A percentile compares a stretch with the other conserved stretches of the same genome.
Conservation (phyloP, 2,329 filamentous ascomycete species). For the Scleromitrula shiraiana region DNA sequence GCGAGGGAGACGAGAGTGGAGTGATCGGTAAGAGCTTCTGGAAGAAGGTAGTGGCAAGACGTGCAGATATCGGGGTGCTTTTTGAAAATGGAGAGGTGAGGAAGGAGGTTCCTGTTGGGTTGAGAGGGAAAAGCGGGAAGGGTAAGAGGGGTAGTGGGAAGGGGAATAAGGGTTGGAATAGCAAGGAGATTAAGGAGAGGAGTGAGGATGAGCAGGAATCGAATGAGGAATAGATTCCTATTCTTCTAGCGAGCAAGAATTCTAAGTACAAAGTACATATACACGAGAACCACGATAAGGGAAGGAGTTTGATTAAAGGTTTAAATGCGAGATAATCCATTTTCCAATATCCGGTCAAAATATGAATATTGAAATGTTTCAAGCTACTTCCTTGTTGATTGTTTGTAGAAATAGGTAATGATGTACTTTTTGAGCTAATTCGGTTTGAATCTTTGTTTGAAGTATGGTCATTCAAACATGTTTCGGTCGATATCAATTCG, state of each 20-base stretch:
- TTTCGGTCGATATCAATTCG: too few species aligned
- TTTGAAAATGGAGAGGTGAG: constrained; percentile 37
- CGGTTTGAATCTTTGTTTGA: too few species aligned
- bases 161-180: constrained; percentile 31
- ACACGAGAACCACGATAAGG: not conserved
- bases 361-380: too few species aligned
- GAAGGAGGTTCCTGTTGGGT: constrained; percentile 36
- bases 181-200: constrained; percentile 26
- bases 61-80: constrained; percentile 36
- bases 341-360: too few species aligned
- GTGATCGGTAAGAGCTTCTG: constrained; percentile 32
- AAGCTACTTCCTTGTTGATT: too few species aligned
- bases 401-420: too few species aligned
- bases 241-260: too few species aligned
- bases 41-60: constrained; percentile 36
- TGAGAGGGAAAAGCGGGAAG: constrained; percentile 36
- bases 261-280: too few species aligned
- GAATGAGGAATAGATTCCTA: not conserved
- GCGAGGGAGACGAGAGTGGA: constrained; percentile 24
- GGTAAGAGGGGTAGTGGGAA: constrained; percentile 29
- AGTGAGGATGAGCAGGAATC: constrained; percentile 23
- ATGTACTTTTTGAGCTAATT: too few species aligned
- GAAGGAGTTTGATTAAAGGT: too few species aligned
- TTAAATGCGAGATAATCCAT: too few species aligned
- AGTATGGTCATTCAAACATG: too few species aligned